A percentile compares a stretch with the other conserved stretches of the same genome.
These are phyloP conservation scores for Skeletonema potamos DNA, from an alignment of 108 stramenopile genomes.

Conservation along the genomic window DNA sequence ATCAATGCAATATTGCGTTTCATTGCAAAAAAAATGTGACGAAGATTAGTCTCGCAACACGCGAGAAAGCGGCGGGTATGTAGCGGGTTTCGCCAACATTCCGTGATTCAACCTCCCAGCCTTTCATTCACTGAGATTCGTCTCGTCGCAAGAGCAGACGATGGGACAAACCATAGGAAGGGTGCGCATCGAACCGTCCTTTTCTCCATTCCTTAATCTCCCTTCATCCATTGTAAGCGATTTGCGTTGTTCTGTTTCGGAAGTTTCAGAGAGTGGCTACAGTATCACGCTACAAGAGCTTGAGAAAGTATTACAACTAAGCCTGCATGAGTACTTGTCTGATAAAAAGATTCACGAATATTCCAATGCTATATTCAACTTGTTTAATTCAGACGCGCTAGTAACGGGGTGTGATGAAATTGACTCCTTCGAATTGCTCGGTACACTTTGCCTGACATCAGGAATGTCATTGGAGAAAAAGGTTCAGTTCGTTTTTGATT, in stretches of 20 bases:
- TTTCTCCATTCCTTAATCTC: conserved; percentile 25
- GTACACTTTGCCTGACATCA: conserved; percentile 23
- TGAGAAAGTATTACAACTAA: conserved; percentile 5
- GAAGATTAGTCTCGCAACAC: too few relatives aligned
- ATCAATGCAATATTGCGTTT: too few relatives aligned
- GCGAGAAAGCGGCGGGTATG: too few relatives aligned
- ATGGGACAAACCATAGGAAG: not conserved
- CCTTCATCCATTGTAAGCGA: conserved; percentile 10
- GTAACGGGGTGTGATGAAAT: conserved; percentile 18
- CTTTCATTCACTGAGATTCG: too few relatives aligned
- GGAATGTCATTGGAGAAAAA: conserved; percentile 33
- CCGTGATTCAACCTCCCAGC: too few relatives aligned
- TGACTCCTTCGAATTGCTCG: conserved; percentile 57
- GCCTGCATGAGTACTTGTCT: conserved; percentile 25
- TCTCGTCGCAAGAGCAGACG: too few relatives aligned
- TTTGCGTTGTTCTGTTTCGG: conserved; percentile 13
- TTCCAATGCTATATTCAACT: conserved; percentile 11
- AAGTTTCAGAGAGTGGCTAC: conserved; percentile 23
- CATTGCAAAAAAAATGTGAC: too few relatives aligned
- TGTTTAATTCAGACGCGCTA: conserved; percentile 2
- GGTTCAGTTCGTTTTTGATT: conserved; percentile 43
- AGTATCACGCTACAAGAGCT: conserved; percentile 14
- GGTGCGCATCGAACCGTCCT: not conserved
- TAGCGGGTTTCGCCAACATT: too few relatives aligned
- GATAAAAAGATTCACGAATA: conserved; percentile 20